Evolutionary conservation across 2,329 filamentous ascomycete species (phyloP).

Genomic region (Hirsutella minnesotensis): DNA sequence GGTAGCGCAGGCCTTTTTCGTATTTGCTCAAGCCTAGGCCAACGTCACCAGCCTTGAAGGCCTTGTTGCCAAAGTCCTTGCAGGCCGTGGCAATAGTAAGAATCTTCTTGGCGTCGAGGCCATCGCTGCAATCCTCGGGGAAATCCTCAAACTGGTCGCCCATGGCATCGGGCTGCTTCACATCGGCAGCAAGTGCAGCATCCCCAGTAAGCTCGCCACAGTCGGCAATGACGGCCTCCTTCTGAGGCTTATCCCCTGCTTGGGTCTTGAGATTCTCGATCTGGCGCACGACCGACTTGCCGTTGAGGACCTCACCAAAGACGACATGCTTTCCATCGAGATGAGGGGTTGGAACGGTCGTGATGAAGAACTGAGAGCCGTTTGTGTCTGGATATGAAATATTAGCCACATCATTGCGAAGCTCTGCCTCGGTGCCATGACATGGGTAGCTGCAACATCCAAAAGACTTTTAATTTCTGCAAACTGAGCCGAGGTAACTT

Average conservation of each 20-base stretch:
- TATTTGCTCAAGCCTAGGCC: constrained; percentile 76
- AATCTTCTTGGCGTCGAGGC: constrained; percentile 55
- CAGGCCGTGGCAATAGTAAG: constrained; percentile 71
- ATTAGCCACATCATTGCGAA: too few species aligned
- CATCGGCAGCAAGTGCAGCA: constrained; percentile 53
- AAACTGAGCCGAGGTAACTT: too few species aligned
- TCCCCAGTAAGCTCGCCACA: constrained; percentile 75
- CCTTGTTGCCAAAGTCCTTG: constrained; percentile 86
- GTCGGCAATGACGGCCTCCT: constrained; percentile 64
- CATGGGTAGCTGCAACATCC: too few species aligned
- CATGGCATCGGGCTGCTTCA: constrained; percentile 63
- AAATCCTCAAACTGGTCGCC: constrained; percentile 94
- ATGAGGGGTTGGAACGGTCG: constrained; percentile 88
- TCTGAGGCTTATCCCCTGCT: constrained; percentile 62
- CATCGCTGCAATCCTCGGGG: constrained; percentile 65
- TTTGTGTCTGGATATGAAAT: constrained; percentile 64
- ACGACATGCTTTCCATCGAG: constrained; percentile 96
- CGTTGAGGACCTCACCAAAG: constrained; percentile 85
- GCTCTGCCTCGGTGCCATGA: too few species aligned
- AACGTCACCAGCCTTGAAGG: constrained; percentile 72
- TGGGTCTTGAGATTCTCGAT: constrained; percentile 75
- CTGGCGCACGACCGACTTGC: constrained; percentile 81
- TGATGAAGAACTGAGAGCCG: constrained; percentile 96
- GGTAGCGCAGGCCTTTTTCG: constrained; percentile 80
- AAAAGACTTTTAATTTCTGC: too few species aligned